Evolutionary conservation across 805 yeast species (phyloP), one percentile per base, ranked within the genome.

Genomic region (Saccharomycopsis sp.): DNA sequence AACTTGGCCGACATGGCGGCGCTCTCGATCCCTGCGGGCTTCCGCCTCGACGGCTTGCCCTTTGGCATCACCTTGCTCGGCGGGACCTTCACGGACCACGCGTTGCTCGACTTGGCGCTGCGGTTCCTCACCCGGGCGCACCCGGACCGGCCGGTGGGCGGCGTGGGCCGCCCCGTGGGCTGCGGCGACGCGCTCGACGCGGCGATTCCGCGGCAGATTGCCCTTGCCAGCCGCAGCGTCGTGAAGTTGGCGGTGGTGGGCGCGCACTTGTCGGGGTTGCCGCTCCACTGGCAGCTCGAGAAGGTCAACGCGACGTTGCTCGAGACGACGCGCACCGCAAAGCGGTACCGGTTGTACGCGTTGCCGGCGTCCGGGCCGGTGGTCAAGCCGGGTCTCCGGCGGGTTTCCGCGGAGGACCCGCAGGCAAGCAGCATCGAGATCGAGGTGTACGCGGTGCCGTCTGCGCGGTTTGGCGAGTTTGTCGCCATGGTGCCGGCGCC

Each of bases 1-100:
- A 92, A 94, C 70, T 79, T 92, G 69, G 96, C 97, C 2, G 98
- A 92, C 68, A 72, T 91, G 75, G 85, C 95, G 41, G 98, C 97
- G 0, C 76, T 92, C 65, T 90, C 98, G 0, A 78, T 92, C 57
- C 98, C 99, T 24, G 87, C 85, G 23, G 97, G 96, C 1, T 92
- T 90, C 79, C 79, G 91, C 68, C 65, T 79, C 1, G 97, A 92
- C 70, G 96, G 96, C 2, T 72, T 92, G 64, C 97, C 98, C 7
- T 85, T 83, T 62, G 98, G 98, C 71, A 81, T 92, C 59, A 92
- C 98, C 3, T 76, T 92, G 54, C 76, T 92, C 60, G 90, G 92
- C 46, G 79, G 78, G 56, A 87, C 87, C 58, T 92, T 87, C 75
- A 84, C 91, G 60, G 99, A 92, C 71, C 89, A 82, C 68, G 97